Evolutionary conservation across 1,139 yeast species (phyloP).

Genomic region (Saccharomyces hybrid): DNA sequence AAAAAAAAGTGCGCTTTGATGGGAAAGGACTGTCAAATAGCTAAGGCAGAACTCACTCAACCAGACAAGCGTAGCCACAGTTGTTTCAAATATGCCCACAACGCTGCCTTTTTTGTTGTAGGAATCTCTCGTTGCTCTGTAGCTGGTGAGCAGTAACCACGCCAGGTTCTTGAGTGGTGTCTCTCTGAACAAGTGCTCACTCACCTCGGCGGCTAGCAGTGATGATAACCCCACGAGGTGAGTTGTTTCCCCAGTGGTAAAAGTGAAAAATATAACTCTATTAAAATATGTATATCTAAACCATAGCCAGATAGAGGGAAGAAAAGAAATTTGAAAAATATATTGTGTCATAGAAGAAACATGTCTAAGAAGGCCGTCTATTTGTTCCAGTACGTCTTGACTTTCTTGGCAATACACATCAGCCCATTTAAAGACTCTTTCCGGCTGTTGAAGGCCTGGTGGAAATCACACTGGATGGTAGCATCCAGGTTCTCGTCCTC

Average conservation of each 20-base stretch:
- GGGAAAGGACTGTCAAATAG: background rate
- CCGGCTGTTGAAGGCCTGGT: background rate
- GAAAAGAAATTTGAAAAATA: background rate
- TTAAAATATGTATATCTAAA: background rate
- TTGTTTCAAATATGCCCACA: background rate
- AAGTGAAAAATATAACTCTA: background rate
- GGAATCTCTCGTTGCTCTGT: too few relatives aligned
- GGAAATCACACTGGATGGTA: background rate
- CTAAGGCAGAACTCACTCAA: background rate
- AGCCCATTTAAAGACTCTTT: conserved; percentile 1
- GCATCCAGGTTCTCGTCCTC: conserved; percentile 1
- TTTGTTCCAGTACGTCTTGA: conserved; percentile 1
- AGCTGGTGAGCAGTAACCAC: too few relatives aligned
- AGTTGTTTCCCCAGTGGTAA: background rate
- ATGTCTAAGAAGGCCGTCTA: background rate
- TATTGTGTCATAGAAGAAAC: background rate
- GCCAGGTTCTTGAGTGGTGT: background rate
- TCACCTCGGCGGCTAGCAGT: background rate
- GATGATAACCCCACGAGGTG: background rate
- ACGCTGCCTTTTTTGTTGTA: too few relatives aligned
- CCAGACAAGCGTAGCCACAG: background rate
- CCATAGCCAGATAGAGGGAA: background rate
- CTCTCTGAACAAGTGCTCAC: background rate
- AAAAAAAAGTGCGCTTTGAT: background rate
- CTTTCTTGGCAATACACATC: background rate